Evolutionary conservation across 1,139 yeast genomes (phyloP).

Genomic region (Saccharomyces hybrid): DNA sequence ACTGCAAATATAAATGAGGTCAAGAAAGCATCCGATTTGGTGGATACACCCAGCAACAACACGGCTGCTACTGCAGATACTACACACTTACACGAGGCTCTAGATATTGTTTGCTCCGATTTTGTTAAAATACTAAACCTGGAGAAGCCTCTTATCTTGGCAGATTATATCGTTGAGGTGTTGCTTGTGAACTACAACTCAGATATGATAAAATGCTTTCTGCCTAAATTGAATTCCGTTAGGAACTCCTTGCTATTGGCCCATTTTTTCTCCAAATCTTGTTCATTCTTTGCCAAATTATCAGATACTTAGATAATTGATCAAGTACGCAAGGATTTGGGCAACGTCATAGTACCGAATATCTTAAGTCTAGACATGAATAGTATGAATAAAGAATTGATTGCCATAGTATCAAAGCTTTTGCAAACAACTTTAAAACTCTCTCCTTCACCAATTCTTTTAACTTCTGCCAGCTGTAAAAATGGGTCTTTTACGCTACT

Average conservation of each 20-base stretch:
- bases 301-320: slow-evolving; percentile 25
- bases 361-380: slow-evolving; percentile 14
- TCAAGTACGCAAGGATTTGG: slow-evolving; percentile 23
- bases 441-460: slow-evolving; percentile 10
- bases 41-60: background rate
- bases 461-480: slow-evolving; percentile 13
- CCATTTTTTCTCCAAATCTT: slow-evolving; percentile 26
- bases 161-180: slow-evolving; percentile 27
- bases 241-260: slow-evolving; percentile 14
- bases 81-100: slow-evolving; percentile 11
- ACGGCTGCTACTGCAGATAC: slow-evolving; percentile 2
- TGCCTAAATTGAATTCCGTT: slow-evolving; percentile 21
- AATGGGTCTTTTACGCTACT: slow-evolving; percentile 16
- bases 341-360: slow-evolving; percentile 21
- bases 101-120: slow-evolving; percentile 15
- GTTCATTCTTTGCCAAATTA: slow-evolving; percentile 21
- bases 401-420: slow-evolving; percentile 25
- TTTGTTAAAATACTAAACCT: slow-evolving; percentile 19
- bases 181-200: slow-evolving; percentile 28
- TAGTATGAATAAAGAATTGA: slow-evolving; percentile 14
- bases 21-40: background rate
- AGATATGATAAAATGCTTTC: slow-evolving; percentile 18
- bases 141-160: slow-evolving; percentile 18
- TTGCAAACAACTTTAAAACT: slow-evolving; percentile 19
- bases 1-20: background rate